phyloP scores from a whole-genome alignment of 1,139 yeast species.

The Saccharomyces hybrid region DNA sequence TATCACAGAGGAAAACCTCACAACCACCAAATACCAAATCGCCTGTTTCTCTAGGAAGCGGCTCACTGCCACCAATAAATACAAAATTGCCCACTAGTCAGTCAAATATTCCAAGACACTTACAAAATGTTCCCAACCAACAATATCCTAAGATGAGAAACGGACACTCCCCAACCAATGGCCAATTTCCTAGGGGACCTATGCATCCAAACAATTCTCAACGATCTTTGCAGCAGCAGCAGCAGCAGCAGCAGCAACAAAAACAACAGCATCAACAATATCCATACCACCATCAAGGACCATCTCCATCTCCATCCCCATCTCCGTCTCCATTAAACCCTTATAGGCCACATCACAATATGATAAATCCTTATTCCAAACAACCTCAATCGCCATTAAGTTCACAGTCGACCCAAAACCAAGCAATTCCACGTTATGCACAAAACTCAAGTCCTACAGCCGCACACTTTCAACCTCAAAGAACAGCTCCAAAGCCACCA shows the following conservation, averaged over 20 bases:
- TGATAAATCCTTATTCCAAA: conserved; percentile 26
- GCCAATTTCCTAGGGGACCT: neutral
- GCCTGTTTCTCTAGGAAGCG: neutral
- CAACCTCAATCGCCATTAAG: conserved; percentile 5
- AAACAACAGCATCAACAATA: conserved; percentile 1
- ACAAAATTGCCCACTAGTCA: neutral
- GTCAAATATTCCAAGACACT: neutral
- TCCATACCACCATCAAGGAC: neutral
- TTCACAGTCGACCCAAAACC: conserved; percentile 1
- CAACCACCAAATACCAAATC: conserved; percentile 35
- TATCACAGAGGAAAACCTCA: conserved; percentile 39
- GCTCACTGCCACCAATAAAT: neutral
- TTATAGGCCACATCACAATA: conserved; percentile 24
- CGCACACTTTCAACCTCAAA: conserved; percentile 5
- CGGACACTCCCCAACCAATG: conserved; percentile 3
- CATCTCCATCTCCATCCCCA: conserved; percentile 2
- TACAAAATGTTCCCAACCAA: neutral
- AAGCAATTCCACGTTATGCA: conserved; percentile 8
- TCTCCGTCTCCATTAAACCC: conserved; percentile 9
- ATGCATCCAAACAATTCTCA: neutral
- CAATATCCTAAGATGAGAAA: conserved; percentile 3
- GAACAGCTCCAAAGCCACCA: neutral
- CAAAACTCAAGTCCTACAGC: conserved; percentile 9
- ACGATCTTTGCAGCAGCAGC: conserved; percentile 2
- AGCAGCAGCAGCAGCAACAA: conserved; percentile 4